Evolutionary conservation across 2,329 filamentous ascomycete species (phyloP).

Genomic region (Beauveria brongniartii): DNA sequence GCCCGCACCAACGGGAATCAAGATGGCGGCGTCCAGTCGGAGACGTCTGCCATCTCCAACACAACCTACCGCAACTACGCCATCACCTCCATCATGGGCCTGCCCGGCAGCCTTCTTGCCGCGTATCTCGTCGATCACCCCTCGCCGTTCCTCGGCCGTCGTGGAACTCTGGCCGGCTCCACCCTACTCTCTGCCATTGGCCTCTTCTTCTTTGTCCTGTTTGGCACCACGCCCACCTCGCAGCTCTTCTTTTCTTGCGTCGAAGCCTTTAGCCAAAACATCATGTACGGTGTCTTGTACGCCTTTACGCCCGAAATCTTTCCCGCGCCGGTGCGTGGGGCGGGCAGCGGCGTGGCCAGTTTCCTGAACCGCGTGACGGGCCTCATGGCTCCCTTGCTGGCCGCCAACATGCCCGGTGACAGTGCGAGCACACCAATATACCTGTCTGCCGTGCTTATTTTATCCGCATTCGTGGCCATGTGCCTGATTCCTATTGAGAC

Average conservation of each 20-base stretch:
- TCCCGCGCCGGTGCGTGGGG: conserved; percentile 62
- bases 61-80: conserved; percentile 71
- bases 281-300: conserved; percentile 71
- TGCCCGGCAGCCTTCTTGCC: conserved; percentile 69
- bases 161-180: conserved; percentile 61
- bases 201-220: conserved; percentile 57
- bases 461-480: conserved; percentile 52
- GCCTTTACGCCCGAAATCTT: conserved; percentile 73
- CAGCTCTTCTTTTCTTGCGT: conserved; percentile 61
- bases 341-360: conserved; percentile 63
- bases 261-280: conserved; percentile 65
- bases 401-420: conserved; percentile 50
- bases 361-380: conserved; percentile 63
- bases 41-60: conserved; percentile 31
- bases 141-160: conserved; percentile 57
- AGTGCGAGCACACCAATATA: conserved; percentile 51
- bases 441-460: conserved; percentile 46
- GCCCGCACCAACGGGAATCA: conserved; percentile 42
- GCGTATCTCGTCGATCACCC: conserved; percentile 62
- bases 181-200: conserved; percentile 61
- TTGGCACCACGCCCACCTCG: conserved; percentile 45
- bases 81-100: conserved; percentile 68
- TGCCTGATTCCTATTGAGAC: conserved; percentile 57
- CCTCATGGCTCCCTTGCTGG: conserved; percentile 60
- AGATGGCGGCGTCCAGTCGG: conserved; percentile 20